Evolutionary conservation across 179 eudicot species (phyloP).

Genomic region (Sideroxylon spinosum): DNA sequence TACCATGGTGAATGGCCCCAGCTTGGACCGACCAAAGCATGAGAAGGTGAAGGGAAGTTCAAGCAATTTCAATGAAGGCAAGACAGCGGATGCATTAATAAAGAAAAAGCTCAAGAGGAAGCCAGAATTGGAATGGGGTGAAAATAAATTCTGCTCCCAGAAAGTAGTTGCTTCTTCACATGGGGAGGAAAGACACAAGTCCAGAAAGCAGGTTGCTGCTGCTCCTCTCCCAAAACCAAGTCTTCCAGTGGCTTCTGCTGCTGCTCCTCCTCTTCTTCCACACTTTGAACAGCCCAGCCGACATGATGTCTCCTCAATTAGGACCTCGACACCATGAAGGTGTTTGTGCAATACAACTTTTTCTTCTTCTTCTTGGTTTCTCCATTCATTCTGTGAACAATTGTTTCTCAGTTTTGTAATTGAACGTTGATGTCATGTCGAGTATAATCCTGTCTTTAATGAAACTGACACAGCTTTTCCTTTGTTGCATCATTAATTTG

Average conservation of each 20-base stretch:
- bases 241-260: conserved; percentile 2
- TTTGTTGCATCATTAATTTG: no score
- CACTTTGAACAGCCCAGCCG: conserved; percentile 26
- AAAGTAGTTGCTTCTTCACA: conserved; percentile 31
- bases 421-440: conserved; percentile 5
- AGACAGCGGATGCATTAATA: conserved; percentile 26
- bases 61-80: conserved; percentile 28
- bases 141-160: conserved; percentile 31
- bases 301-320: not conserved
- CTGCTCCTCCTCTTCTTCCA: conserved; percentile 8
- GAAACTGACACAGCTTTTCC: not conserved
- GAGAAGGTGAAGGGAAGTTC: conserved; percentile 31
- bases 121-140: conserved; percentile 37
- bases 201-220: conserved; percentile 29
- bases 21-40: conserved; percentile 41
- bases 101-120: conserved; percentile 65
- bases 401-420: not conserved
- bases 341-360: conserved; percentile 9
- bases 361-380: not conserved
- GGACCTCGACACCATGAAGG: not conserved
- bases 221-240: conserved; percentile 30
- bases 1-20: conserved; percentile 15
- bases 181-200: conserved; percentile 42
- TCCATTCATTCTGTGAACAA: not conserved
- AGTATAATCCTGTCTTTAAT: not conserved